These are phyloP conservation scores for Sungouiella blattae DNA, from an alignment of 805 yeast genomes.

Conservation along the genomic window DNA sequence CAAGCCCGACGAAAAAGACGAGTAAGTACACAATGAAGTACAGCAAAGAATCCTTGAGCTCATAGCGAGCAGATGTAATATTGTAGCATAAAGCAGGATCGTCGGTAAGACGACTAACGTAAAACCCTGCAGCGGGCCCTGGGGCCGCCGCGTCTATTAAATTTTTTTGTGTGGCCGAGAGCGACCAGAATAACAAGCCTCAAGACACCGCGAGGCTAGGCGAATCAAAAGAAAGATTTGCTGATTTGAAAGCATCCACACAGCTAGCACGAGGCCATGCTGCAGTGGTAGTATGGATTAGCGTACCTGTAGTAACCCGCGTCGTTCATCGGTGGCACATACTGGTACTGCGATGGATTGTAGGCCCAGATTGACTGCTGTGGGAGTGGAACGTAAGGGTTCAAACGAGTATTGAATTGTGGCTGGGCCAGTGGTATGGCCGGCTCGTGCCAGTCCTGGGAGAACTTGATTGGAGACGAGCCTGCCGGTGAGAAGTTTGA, in stretches of 20 bases:
- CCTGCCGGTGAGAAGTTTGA: slow-evolving; percentile 20
- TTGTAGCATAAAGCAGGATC: no score
- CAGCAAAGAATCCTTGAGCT: no score
- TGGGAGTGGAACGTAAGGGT: slow-evolving; percentile 2
- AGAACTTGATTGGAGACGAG: slow-evolving; percentile 24
- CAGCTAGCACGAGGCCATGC: slow-evolving; percentile 2
- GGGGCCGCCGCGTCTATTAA: no score
- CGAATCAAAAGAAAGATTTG: no score
- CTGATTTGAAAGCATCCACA: no score
- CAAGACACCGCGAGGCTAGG: no score
- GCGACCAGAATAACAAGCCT: no score
- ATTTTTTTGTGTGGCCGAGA: no score
- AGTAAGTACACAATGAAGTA: no score
- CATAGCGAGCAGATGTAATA: no score
- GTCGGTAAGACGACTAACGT: no score
- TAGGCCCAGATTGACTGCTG: slow-evolving; percentile 25
- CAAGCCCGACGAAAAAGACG: slow-evolving; percentile 13
- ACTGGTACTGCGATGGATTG: slow-evolving; percentile 15
- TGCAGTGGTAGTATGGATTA: slow-evolving; percentile 35
- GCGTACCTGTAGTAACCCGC: slow-evolving; percentile 23
- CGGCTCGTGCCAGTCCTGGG: slow-evolving; percentile 16
- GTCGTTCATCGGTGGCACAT: slow-evolving; percentile 14
- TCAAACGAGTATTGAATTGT: slow-evolving; percentile 3
- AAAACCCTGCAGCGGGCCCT: no score
- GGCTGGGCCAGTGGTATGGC: slow-evolving; percentile 1